Evolutionary conservation across 345 rosid species (phyloP).

Genomic region (Eucalyptus victrix): DNA sequence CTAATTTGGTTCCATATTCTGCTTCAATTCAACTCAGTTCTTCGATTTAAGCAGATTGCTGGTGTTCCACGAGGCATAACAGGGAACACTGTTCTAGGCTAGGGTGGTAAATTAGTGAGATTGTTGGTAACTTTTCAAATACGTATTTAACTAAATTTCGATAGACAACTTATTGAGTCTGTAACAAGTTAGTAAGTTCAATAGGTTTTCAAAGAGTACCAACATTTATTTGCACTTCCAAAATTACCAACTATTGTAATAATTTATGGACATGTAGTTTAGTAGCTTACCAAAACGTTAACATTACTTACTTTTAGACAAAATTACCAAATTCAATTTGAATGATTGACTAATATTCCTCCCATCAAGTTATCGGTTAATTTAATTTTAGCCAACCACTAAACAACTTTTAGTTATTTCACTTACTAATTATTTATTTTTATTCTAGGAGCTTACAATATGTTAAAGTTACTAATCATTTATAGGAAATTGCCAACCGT

Average conservation of each 20-base stretch:
- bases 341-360: neutral
- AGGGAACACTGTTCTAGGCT: neutral
- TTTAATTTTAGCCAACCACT: neutral
- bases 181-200: neutral
- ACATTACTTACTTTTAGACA: neutral
- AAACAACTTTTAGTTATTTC: neutral
- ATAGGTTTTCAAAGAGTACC: neutral
- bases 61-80: neutral
- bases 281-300: neutral
- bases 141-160: too few relatives aligned
- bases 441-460: neutral
- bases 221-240: neutral
- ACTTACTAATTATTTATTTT: neutral
- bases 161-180: too few relatives aligned
- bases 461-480: neutral
- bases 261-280: neutral
- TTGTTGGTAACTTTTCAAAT: neutral
- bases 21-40: neutral
- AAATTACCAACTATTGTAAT: neutral
- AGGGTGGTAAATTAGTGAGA: neutral
- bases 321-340: neutral
- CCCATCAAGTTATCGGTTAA: neutral
- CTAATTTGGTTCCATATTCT: neutral
- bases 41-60: neutral
- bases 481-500: neutral